Percentiles rank a stretch among this genome's conserved stretches.
Evolutionary conservation across 2,329 filamentous ascomycete genomes (phyloP).

Genomic region (Monilinia fructicola): DNA sequence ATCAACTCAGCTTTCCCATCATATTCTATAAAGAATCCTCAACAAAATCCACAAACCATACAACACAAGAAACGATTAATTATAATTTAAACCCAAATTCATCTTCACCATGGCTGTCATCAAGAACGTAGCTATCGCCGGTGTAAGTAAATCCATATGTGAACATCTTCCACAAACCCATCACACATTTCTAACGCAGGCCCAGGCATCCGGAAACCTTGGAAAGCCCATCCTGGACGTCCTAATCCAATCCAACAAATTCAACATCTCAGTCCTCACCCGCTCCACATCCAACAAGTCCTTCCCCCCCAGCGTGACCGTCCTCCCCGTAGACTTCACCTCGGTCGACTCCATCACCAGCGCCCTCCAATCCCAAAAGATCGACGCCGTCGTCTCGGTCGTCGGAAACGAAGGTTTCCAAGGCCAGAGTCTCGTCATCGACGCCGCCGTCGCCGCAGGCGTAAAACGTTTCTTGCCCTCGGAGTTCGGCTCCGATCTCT

Average conservation of each 20-base stretch:
- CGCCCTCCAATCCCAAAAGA: conserved; percentile 51
- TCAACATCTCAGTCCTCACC: conserved; percentile 53
- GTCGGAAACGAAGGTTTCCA: conserved; percentile 42
- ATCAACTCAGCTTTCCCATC: background rate
- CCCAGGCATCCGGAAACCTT: conserved; percentile 33
- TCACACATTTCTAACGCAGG: conserved; percentile 14
- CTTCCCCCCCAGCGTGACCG: conserved; percentile 42
- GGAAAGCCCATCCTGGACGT: conserved; percentile 34
- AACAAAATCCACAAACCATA: background rate
- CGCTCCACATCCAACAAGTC: conserved; percentile 39
- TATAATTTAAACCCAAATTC: background rate
- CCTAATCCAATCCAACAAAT: conserved; percentile 34
- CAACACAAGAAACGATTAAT: background rate
- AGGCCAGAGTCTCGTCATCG: conserved; percentile 52
- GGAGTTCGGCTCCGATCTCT: conserved; percentile 51
- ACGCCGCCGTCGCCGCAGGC: conserved; percentile 57
- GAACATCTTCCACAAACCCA: too few species aligned
- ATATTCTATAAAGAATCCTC: background rate
- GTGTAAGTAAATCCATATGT: conserved; percentile 28
- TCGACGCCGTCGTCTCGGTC: conserved; percentile 56
- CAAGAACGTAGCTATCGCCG: conserved; percentile 36
- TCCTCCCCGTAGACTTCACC: conserved; percentile 48
- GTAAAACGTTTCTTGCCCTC: conserved; percentile 62
- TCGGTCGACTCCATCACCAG: conserved; percentile 45
- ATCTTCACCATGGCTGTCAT: conserved; percentile 30